A percentile compares a stretch with the other conserved stretches of the same genome.
Conservation (phyloP, 768 basidiomycete species). For the Pleurotus eryngii region DNA sequence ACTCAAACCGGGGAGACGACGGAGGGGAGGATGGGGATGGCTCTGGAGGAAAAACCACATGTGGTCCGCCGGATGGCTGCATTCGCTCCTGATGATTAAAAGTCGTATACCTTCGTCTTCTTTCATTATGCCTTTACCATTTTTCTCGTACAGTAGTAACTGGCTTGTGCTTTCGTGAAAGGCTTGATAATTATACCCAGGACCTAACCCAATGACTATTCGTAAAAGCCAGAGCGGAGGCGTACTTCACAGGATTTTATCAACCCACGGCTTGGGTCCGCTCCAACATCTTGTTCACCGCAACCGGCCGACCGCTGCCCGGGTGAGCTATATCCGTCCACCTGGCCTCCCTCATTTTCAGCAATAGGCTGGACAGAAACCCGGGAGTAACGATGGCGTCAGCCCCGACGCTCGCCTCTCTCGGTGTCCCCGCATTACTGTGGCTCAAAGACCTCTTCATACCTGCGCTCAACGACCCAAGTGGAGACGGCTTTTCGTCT, state of each 20-base stretch:
- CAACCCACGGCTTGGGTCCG: conserved; percentile 63
- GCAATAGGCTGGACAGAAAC: conserved; percentile 52
- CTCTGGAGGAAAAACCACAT: neutral
- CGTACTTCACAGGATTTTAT: conserved; percentile 3
- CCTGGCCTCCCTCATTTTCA: conserved; percentile 65
- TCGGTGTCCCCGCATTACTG: conserved; percentile 25
- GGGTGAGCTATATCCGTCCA: conserved; percentile 54
- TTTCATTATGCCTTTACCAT: too few species aligned
- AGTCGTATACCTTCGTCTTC: too few species aligned
- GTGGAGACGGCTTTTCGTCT: conserved; percentile 26
- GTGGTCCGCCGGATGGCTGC: neutral
- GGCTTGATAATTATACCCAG: too few species aligned
- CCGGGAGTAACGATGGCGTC: conserved; percentile 51
- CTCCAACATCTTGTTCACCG: conserved; percentile 72
- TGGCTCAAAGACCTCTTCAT: conserved; percentile 22
- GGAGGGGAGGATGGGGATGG: neutral
- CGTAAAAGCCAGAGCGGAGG: too few species aligned
- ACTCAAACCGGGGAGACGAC: neutral
- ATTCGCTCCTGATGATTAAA: neutral
- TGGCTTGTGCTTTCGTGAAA: too few species aligned
- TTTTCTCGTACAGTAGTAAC: too few species aligned
- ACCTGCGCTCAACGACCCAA: neutral
- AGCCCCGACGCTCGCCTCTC: conserved; percentile 13
- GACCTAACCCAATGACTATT: too few species aligned
- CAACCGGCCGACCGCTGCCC: conserved; percentile 45